Evolutionary conservation across 192 early-diverging fungal genomes (phyloP).

Genomic region (Lobosporangium transversale): DNA sequence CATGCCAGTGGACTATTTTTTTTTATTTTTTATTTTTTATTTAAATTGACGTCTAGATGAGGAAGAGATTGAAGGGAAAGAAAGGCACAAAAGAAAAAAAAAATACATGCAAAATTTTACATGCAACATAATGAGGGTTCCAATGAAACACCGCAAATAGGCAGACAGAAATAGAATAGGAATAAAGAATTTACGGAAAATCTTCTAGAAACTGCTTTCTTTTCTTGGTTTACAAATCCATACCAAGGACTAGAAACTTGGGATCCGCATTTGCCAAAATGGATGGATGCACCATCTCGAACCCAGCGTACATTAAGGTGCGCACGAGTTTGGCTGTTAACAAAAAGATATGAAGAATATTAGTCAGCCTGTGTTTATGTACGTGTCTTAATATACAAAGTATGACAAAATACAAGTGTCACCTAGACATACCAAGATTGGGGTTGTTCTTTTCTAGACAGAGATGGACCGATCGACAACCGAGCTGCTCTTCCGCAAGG

Average conservation of each 20-base stretch:
- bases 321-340: conserved; percentile 57
- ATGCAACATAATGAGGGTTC: no score
- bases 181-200: no score
- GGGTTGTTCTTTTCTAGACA: conserved; percentile 47
- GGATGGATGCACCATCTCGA: conserved; percentile 63
- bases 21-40: conserved; percentile 8
- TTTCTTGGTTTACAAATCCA: conserved; percentile 45
- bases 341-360: background rate
- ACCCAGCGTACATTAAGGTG: conserved; percentile 70
- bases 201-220: no score
- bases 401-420: background rate
- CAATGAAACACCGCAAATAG: no score
- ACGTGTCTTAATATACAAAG: no score
- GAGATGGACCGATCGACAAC: conserved; percentile 23
- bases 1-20: background rate
- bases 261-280: conserved; percentile 28
- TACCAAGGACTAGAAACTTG: conserved; percentile 45
- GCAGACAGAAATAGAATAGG: no score
- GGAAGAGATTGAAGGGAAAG: conserved; percentile 10
- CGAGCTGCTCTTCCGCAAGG: conserved; percentile 44
- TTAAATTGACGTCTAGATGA: background rate
- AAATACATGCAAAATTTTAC: no score
- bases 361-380: background rate
- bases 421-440: conserved; percentile 16
- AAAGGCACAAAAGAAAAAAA: conserved; percentile 1